Evolutionary conservation across 106 monocot genomes (phyloP).

Genomic region (Platanthera zijinensis): DNA sequence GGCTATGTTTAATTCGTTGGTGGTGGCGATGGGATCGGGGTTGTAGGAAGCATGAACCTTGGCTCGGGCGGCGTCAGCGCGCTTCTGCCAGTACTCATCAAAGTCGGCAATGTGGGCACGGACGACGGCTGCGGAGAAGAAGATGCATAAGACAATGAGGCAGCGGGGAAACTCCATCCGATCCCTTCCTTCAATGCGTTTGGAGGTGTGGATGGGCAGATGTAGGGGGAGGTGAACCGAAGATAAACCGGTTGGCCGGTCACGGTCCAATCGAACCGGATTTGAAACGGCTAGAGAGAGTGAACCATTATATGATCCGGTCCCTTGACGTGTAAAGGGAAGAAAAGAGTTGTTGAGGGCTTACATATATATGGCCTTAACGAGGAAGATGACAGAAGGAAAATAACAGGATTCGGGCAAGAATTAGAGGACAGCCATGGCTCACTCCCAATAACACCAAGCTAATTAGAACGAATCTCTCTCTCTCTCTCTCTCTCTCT

Average conservation of each 20-base stretch:
- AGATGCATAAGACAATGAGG: neutral
- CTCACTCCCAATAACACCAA: neutral
- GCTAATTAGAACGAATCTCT: neutral
- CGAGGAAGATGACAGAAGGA: neutral
- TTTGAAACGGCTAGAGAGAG: neutral
- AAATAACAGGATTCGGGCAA: neutral
- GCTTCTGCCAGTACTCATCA: constrained; percentile 15
- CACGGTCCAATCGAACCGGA: neutral
- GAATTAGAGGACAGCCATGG: neutral
- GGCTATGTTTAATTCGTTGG: constrained; percentile 17
- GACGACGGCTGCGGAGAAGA: neutral
- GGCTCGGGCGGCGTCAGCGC: neutral
- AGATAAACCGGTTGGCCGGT: neutral
- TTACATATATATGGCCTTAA: neutral
- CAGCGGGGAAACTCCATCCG: neutral
- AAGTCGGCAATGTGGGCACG: neutral
- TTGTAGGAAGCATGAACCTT: neutral
- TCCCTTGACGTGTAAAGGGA: neutral
- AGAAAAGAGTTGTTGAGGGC: neutral
- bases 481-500: neutral
- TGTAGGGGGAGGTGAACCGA: neutral
- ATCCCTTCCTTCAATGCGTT: neutral
- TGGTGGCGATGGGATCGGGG: constrained; percentile 17
- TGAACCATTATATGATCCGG: neutral
- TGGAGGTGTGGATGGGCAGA: too few relatives aligned